A percentile compares a stretch with the other conserved stretches of the same genome.
Conservation (phyloP, 2,329 filamentous ascomycete genomes). For the Cadophora gregata region DNA sequence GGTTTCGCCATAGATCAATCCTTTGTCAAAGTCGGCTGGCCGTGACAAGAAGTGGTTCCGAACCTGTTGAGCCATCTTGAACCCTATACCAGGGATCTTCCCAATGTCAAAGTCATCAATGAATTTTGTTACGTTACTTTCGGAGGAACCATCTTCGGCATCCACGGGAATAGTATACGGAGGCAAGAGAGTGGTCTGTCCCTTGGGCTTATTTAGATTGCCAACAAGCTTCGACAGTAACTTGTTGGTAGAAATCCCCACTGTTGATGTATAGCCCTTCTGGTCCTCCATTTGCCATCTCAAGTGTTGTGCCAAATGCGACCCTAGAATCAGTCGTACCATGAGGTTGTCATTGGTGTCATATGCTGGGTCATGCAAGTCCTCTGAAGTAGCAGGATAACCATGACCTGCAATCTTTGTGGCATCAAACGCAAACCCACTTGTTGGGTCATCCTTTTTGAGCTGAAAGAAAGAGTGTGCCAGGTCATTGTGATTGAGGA, state of each 20-base stretch:
- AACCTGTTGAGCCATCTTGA: slow-evolving; percentile 74
- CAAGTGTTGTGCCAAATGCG: slow-evolving; percentile 79
- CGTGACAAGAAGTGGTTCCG: slow-evolving; percentile 62
- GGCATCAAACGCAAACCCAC: slow-evolving; percentile 83
- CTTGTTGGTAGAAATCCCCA: slow-evolving; percentile 88
- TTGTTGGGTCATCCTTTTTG: slow-evolving; percentile 72
- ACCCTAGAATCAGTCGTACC: slow-evolving; percentile 73
- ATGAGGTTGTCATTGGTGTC: slow-evolving; percentile 31
- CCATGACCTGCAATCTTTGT: slow-evolving; percentile 65
- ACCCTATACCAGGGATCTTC: slow-evolving; percentile 85
- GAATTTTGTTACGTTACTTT: slow-evolving; percentile 67
- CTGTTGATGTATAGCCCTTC: slow-evolving; percentile 85
- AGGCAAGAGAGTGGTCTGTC: slow-evolving; percentile 83
- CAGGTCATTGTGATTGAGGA: slow-evolving; percentile 72
- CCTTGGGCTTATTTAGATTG: slow-evolving; percentile 82
- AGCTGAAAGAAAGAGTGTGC: slow-evolving; percentile 80
- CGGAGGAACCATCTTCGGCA: slow-evolving; percentile 35
- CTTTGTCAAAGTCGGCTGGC: slow-evolving; percentile 49
- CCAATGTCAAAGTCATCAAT: slow-evolving; percentile 78
- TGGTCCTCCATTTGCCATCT: slow-evolving; percentile 74
- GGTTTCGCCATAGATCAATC: slow-evolving; percentile 54
- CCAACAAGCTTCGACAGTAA: slow-evolving; percentile 85
- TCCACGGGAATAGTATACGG: slow-evolving; percentile 51
- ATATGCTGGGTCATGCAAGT: slow-evolving; percentile 37
- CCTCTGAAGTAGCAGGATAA: slow-evolving; percentile 24